These are phyloP conservation scores for Dipteronia dyeriana DNA, from an alignment of 345 rosid species.

Conservation along the genomic window DNA sequence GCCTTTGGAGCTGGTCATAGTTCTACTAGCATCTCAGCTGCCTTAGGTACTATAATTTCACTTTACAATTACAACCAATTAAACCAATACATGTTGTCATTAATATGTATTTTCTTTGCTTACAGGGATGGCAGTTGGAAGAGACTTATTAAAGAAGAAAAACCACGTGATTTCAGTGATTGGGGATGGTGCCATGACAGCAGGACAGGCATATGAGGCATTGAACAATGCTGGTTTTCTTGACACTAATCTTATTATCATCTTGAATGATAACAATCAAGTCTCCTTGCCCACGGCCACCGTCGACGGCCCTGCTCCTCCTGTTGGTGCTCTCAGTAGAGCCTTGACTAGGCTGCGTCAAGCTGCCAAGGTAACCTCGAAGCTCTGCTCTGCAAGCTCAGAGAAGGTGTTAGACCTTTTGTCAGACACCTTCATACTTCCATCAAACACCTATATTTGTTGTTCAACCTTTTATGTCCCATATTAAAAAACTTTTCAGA, in stretches of 20 bases:
- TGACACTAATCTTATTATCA: conserved; percentile 43
- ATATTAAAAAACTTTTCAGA: background rate
- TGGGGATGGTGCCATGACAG: conserved; percentile 60
- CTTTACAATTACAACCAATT: too few relatives aligned
- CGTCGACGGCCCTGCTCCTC: conserved; percentile 52
- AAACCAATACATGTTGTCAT: too few relatives aligned
- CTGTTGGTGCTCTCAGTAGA: conserved; percentile 46
- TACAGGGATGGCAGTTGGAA: conserved; percentile 54
- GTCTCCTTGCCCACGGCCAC: conserved; percentile 59
- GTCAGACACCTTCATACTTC: too few relatives aligned
- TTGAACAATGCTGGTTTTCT: conserved; percentile 59
- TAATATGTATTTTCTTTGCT: background rate
- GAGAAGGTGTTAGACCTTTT: too few relatives aligned
- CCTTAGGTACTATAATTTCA: conserved; percentile 31
- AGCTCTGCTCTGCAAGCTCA: too few relatives aligned
- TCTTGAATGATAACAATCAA: conserved; percentile 52
- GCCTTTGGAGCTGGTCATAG: conserved; percentile 60
- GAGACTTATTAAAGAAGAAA: conserved; percentile 47
- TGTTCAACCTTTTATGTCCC: too few relatives aligned
- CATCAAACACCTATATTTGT: too few relatives aligned
- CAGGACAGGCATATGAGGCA: conserved; percentile 58
- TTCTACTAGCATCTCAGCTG: conserved; percentile 61
- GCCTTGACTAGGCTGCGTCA: conserved; percentile 42
- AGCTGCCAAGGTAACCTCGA: conserved; percentile 37
- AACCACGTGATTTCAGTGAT: conserved; percentile 51